These are phyloP conservation scores for Hawksworthiomyces lignivorus DNA, from an alignment of 2,329 filamentous ascomycete species.

Conservation along the genomic window DNA sequence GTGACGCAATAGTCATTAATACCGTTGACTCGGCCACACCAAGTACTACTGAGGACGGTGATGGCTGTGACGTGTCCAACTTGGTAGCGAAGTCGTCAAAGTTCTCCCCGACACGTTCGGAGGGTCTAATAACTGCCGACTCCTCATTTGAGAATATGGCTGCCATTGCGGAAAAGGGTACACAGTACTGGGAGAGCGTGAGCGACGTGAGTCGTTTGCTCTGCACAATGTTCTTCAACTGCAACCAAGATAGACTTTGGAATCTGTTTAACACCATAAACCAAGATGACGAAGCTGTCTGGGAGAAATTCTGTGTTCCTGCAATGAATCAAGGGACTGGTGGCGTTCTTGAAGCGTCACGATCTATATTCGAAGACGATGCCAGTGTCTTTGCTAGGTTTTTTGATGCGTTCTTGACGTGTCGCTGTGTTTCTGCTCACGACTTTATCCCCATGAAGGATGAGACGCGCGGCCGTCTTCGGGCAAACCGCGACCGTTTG, in stretches of 20 bases:
- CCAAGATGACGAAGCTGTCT: constrained; percentile 4
- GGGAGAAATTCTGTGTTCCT: constrained; percentile 10
- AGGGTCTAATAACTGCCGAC: neutral
- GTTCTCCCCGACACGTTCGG: neutral
- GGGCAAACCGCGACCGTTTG: constrained; percentile 9
- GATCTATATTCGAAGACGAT: constrained; percentile 3
- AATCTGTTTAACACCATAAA: constrained; percentile 4
- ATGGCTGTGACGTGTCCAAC: too few species aligned
- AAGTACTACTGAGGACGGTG: too few species aligned
- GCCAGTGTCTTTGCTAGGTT: constrained; percentile 14
- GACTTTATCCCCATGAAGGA: constrained; percentile 1
- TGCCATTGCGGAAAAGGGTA: constrained; percentile 11
- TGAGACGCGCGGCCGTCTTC: constrained; percentile 7
- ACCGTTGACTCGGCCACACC: too few species aligned
- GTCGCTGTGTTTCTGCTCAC: constrained; percentile 4
- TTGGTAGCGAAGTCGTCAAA: too few species aligned
- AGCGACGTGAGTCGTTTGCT: constrained; percentile 13
- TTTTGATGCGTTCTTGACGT: constrained; percentile 17
- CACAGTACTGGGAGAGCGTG: constrained; percentile 8
- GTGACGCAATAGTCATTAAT: too few species aligned
- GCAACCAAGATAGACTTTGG: constrained; percentile 2
- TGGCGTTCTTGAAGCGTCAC: too few species aligned
- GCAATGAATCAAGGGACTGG: neutral
- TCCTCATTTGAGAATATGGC: constrained; percentile 4
- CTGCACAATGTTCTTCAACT: constrained; percentile 9